A percentile compares a stretch with the other conserved stretches of the same genome.
Conservation (phyloP, 2,329 filamentous ascomycete species). For the Tothia fuscella region DNA sequence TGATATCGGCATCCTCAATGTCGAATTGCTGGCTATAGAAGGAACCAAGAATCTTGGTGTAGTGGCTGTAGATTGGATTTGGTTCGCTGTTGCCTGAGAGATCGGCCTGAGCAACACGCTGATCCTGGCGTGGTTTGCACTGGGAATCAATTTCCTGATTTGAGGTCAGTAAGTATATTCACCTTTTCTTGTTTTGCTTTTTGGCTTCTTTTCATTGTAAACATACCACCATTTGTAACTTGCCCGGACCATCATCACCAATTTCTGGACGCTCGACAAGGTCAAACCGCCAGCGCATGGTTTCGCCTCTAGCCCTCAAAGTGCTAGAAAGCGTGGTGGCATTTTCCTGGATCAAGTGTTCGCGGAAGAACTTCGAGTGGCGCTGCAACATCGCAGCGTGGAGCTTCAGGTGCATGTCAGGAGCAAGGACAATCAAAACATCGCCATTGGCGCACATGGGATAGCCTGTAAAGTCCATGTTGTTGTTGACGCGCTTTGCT, state of each 20-base stretch:
- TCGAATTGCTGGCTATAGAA: constrained; percentile 4
- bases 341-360: constrained; percentile 20
- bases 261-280: constrained; percentile 17
- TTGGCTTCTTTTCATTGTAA: too few species aligned
- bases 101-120: neutral
- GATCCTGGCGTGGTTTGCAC: neutral
- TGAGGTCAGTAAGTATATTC: neutral
- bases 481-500: neutral
- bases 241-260: constrained; percentile 16
- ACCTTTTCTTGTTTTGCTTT: too few species aligned
- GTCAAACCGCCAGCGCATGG: constrained; percentile 23
- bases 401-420: constrained; percentile 21
- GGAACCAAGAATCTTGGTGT: neutral
- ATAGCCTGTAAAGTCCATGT: constrained; percentile 6
- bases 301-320: constrained; percentile 17
- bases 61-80: neutral
- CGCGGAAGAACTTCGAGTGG: constrained; percentile 19
- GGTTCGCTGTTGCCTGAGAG: neutral
- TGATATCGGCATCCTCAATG: constrained; percentile 16
- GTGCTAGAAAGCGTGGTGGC: constrained; percentile 19
- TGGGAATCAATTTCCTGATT: constrained; percentile 1
- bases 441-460: constrained; percentile 18
- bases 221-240: constrained; percentile 21
- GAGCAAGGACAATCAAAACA: constrained; percentile 22
- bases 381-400: constrained; percentile 23